Conservation (phyloP, 2,329 filamentous ascomycete genomes). For the Calcarisporium arbuscula region DNA sequence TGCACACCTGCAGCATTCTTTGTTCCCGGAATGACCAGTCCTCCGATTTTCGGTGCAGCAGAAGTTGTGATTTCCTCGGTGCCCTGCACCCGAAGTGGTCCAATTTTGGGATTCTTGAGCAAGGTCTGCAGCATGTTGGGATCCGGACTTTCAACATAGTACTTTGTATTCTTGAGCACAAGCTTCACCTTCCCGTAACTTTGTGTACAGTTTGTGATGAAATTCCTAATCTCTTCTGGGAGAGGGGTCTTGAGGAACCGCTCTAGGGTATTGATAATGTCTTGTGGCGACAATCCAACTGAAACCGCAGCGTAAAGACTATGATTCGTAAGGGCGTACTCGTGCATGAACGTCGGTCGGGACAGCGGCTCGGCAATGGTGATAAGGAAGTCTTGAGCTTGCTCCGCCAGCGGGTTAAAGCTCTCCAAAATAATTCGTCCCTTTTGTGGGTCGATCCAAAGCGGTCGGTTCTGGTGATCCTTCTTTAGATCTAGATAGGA, state of each 20-base stretch:
- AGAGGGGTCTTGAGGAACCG: conserved; percentile 83
- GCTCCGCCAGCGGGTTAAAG: conserved; percentile 79
- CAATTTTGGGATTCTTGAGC: conserved; percentile 78
- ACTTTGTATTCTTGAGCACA: conserved; percentile 89
- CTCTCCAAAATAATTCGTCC: conserved; percentile 90
- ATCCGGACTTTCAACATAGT: conserved; percentile 89
- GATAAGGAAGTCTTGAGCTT: conserved; percentile 90
- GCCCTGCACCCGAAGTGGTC: conserved; percentile 68
- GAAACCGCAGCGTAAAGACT: conserved; percentile 94
- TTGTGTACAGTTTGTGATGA: conserved; percentile 73
- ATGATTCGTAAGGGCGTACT: conserved; percentile 86
- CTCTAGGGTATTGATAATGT: conserved; percentile 86
- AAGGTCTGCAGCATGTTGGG: conserved; percentile 78
- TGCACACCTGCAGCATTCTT: conserved; percentile 85
- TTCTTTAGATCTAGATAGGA: conserved; percentile 76
- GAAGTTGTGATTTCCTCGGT: conserved; percentile 68
- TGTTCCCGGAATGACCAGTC: conserved; percentile 87
- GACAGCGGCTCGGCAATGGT: conserved; percentile 93
- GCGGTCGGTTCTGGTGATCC: conserved; percentile 81
- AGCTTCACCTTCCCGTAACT: conserved; percentile 95
- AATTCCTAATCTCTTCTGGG: conserved; percentile 71
- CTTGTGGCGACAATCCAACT: conserved; percentile 80
- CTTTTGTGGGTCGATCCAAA: conserved; percentile 88
- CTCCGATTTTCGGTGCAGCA: conserved; percentile 78
- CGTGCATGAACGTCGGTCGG: conserved; percentile 83